phyloP scores from a whole-genome alignment of 164 flowering plant genomes.

The Malania oleifera region DNA sequence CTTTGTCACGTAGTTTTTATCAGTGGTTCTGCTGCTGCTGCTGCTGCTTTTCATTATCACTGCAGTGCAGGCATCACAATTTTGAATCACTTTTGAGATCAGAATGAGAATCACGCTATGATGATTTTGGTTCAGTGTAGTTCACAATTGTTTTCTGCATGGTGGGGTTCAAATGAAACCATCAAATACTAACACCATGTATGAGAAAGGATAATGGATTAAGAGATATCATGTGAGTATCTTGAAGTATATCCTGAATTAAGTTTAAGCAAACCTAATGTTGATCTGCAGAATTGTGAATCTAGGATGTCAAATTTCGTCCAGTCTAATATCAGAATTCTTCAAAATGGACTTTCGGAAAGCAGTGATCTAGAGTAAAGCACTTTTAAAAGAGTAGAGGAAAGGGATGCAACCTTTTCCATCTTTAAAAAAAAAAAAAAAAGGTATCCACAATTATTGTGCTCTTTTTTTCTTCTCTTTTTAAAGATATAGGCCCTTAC shows the following conservation, averaged over 20 bases:
- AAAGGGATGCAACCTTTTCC: constrained; percentile 3
- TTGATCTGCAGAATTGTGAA: neutral
- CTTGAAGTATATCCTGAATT: neutral
- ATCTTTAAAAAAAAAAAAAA: no score
- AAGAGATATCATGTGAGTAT: neutral
- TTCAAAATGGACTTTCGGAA: neutral
- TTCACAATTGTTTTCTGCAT: neutral
- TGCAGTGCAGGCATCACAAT: neutral
- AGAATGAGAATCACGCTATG: neutral
- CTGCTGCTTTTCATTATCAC: neutral
- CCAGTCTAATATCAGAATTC: neutral
- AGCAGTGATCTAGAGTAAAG: neutral
- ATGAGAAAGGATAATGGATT: neutral
- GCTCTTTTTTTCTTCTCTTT: neutral
- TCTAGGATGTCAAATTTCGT: neutral
- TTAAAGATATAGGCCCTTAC: neutral
- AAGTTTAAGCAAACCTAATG: neutral
- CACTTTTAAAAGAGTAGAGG: no score
- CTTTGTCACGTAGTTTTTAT: neutral
- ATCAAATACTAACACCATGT: neutral
- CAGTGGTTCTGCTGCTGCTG: neutral
- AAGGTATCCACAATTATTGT: neutral
- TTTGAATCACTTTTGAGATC: neutral
- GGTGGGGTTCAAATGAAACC: neutral
- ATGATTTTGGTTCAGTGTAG: neutral